Conservation (phyloP, 306 rosid species). For the Dryas drummondii region DNA sequence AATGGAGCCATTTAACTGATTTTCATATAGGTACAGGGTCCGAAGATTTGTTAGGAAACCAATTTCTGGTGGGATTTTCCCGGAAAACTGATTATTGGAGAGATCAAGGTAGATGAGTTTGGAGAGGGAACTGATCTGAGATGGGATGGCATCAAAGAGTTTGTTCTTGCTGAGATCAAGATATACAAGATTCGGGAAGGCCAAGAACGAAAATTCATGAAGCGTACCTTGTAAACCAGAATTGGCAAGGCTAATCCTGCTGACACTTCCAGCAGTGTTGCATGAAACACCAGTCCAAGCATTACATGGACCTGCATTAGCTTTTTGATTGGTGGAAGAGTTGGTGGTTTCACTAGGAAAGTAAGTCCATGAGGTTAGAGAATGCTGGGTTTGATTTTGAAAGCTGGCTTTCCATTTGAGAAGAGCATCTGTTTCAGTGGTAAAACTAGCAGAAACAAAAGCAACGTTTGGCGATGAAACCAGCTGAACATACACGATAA, state of each 20-base stretch:
- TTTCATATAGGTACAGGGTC: neutral
- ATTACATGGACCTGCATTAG: neutral
- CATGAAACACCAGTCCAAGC: conserved; percentile 31
- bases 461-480: neutral
- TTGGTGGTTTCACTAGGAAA: neutral
- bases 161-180: conserved; percentile 27
- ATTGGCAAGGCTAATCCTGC: conserved; percentile 18
- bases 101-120: conserved; percentile 33
- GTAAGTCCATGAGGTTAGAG: conserved; percentile 18
- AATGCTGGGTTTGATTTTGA: neutral
- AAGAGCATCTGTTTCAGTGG: conserved; percentile 29
- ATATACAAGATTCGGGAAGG: conserved; percentile 22
- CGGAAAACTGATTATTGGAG: conserved; percentile 19
- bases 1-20: conserved; percentile 16
- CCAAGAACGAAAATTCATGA: conserved; percentile 20
- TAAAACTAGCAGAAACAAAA: conserved; percentile 9
- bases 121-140: conserved; percentile 22
- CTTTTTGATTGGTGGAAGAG: neutral
- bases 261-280: conserved; percentile 17
- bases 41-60: conserved; percentile 15
- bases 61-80: conserved; percentile 24
- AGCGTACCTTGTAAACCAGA: conserved; percentile 29
- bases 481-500: conserved; percentile 5
- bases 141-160: conserved; percentile 20
- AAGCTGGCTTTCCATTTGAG: conserved; percentile 39